A percentile compares a stretch with the other conserved stretches of the same genome.
Evolutionary conservation across 2,329 filamentous ascomycete species (phyloP).

Genomic region (Hypocrella siamensis): DNA sequence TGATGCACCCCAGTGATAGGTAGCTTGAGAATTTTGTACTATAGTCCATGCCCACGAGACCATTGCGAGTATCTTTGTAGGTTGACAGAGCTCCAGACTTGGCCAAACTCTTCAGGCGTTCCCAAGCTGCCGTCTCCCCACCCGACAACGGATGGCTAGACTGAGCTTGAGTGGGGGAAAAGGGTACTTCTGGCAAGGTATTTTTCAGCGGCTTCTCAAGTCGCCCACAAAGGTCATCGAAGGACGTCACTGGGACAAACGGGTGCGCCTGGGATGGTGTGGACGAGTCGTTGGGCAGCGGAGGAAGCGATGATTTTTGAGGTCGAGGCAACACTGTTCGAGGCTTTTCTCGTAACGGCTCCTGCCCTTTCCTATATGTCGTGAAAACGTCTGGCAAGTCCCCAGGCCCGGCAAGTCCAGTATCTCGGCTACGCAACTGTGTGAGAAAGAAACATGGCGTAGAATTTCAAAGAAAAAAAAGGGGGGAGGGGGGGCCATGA

Average conservation of each 20-base stretch:
- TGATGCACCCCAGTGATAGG: slow-evolving; percentile 56
- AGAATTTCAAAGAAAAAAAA: neutral
- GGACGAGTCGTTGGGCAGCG: slow-evolving; percentile 29
- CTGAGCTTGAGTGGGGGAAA: slow-evolving; percentile 32
- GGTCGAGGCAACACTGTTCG: slow-evolving; percentile 40
- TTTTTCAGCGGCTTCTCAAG: slow-evolving; percentile 42
- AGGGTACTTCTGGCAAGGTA: slow-evolving; percentile 33
- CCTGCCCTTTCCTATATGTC: slow-evolving; percentile 55
- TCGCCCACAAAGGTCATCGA: slow-evolving; percentile 34
- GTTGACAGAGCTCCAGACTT: slow-evolving; percentile 40
- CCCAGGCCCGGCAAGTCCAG: slow-evolving; percentile 37
- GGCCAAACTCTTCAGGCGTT: slow-evolving; percentile 46
- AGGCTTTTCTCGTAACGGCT: slow-evolving; percentile 52
- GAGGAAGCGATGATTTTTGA: slow-evolving; percentile 33
- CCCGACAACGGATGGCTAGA: slow-evolving; percentile 54
- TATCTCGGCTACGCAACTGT: slow-evolving; percentile 60
- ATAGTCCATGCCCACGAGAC: slow-evolving; percentile 52
- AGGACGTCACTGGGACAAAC: slow-evolving; percentile 44
- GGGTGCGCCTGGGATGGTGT: slow-evolving; percentile 45
- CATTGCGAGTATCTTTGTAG: slow-evolving; percentile 60
- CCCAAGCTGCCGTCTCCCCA: slow-evolving; percentile 44
- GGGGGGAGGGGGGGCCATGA: slow-evolving; percentile 7
- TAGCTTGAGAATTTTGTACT: slow-evolving; percentile 65
- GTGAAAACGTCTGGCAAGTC: slow-evolving; percentile 65
- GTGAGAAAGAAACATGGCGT: too few species aligned